These are phyloP conservation scores for Crassisporium funariophilum DNA, from an alignment of 768 basidiomycete species.

Conservation along the genomic window DNA sequence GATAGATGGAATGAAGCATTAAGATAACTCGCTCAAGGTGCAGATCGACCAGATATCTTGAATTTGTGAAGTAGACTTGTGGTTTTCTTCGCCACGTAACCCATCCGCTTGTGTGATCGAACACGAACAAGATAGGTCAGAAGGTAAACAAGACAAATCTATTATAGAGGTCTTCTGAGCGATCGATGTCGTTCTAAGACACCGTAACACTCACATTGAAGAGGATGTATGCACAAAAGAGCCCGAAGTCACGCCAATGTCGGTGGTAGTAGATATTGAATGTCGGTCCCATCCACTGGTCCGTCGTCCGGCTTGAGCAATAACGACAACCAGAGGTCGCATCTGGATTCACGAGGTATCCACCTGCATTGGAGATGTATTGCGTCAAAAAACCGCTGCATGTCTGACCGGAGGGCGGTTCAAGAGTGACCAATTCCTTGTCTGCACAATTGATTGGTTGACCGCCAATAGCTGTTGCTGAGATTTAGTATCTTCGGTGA, in stretches of 20 bases:
- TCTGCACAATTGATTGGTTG: constrained; percentile 48
- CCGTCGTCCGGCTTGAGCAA: constrained; percentile 61
- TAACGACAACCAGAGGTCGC: constrained; percentile 56
- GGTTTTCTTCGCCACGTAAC: constrained; percentile 12
- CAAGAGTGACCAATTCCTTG: constrained; percentile 53
- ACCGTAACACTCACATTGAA: constrained; percentile 49
- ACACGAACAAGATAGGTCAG: constrained; percentile 64
- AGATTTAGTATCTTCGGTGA: constrained; percentile 21
- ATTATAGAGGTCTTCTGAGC: neutral
- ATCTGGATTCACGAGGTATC: constrained; percentile 58
- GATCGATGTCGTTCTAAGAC: too few relatives aligned
- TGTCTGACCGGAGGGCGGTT: constrained; percentile 53
- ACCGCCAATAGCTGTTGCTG: constrained; percentile 40
- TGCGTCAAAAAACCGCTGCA: constrained; percentile 53
- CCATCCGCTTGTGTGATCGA: constrained; percentile 22
- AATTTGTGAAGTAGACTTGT: constrained; percentile 5
- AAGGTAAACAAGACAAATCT: constrained; percentile 49
- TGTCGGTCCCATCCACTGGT: constrained; percentile 50
- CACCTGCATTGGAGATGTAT: constrained; percentile 53
- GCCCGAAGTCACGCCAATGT: constrained; percentile 56
- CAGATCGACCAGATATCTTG: too few relatives aligned
- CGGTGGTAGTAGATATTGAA: constrained; percentile 62
- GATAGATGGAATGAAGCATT: too few relatives aligned
- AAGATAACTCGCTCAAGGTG: too few relatives aligned
- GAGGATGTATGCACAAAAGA: constrained; percentile 47